phyloP scores from a whole-genome alignment of 1,139 yeast genomes.

The Suhomyces taliae region DNA sequence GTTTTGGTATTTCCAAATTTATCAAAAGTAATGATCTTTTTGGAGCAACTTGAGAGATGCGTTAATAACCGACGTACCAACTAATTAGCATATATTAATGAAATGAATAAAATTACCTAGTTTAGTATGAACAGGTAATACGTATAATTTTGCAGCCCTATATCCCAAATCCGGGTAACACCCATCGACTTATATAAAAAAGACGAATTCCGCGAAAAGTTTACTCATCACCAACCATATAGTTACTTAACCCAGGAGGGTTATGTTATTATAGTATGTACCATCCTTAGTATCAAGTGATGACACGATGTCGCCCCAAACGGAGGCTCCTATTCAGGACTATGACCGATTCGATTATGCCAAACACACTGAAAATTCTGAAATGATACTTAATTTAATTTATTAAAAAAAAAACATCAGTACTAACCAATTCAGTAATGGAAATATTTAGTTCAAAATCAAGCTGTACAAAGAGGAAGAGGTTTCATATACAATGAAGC shows the following conservation, averaged over 20 bases:
- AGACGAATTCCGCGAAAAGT: background rate
- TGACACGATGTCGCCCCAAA: slow-evolving; percentile 59
- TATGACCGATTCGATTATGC: slow-evolving; percentile 57
- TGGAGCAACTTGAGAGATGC: no score
- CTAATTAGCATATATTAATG: no score
- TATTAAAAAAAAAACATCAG: background rate
- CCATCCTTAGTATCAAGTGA: slow-evolving; percentile 23
- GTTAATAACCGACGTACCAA: no score
- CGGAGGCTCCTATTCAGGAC: slow-evolving; percentile 61
- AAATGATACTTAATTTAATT: slow-evolving; percentile 12
- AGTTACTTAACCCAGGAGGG: slow-evolving; percentile 4
- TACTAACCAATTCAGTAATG: slow-evolving; percentile 3
- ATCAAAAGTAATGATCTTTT: no score
- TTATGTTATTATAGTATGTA: slow-evolving; percentile 9
- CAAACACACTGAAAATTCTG: slow-evolving; percentile 59
- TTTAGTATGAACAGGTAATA: no score
- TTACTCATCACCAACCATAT: background rate
- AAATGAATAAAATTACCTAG: no score
- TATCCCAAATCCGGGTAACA: slow-evolving; percentile 16
- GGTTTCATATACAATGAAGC: background rate
- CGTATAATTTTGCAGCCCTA: no score
- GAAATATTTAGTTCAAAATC: background rate
- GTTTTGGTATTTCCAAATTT: no score
- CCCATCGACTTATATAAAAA: slow-evolving; percentile 1
- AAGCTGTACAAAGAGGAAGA: background rate